Base-by-base conservation (phyloP, 495 filamentous ascomycete genomes). In the Haplographium delicatum region DNA sequence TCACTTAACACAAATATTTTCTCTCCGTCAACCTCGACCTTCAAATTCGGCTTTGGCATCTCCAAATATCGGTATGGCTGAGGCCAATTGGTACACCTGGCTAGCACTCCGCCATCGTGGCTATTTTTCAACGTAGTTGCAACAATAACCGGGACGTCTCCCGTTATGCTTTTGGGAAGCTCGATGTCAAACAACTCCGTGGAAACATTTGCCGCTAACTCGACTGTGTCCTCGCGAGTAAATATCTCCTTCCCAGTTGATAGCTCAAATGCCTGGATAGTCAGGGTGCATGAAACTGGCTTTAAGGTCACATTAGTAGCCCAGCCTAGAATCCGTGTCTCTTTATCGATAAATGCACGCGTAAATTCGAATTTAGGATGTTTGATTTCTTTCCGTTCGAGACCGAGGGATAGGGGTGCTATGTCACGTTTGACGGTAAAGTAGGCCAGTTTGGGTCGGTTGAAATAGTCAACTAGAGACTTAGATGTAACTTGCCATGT, bases 81-180 rank as follows among this genome's bases (percentile, higher is more conserved):
- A 8, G 43, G 43, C 43, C 43, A 46, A 20, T 30, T 22, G 13
- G 20, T 18, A 10, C 5, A n/a, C 19, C 89, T 71, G 1, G 88
- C 84, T 5, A 84, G 4, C 88, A 69, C 25, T 86, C 59, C n/a
- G n/a, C n/a, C 34, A 72, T 64, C 3, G 72, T 78, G 16, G n/a
- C n/a, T n/a, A 70, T 60, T 35, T 5, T 5, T 11, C 3, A 35
- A 11, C 13, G 13, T 10, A 9, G 2, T 79, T 4, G 22, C 4
- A 11, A 18, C 4, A 18, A 30, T 27, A 45, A 18, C 2, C 42
- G 7, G 16, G 6, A 3, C 3, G 4, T 22, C 8, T 20, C n/a
- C n/a, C n/a, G n/a, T n/a, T n/a, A n/a, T n/a, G n/a, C n/a, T n/a
- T n/a, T n/a, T n/a, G n/a, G n/a, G n/a, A n/a, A n/a, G n/a, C n/a